These are phyloP conservation scores for Hirsutella minnesotensis DNA, from an alignment of 2,329 filamentous ascomycete species.

Conservation along the genomic window DNA sequence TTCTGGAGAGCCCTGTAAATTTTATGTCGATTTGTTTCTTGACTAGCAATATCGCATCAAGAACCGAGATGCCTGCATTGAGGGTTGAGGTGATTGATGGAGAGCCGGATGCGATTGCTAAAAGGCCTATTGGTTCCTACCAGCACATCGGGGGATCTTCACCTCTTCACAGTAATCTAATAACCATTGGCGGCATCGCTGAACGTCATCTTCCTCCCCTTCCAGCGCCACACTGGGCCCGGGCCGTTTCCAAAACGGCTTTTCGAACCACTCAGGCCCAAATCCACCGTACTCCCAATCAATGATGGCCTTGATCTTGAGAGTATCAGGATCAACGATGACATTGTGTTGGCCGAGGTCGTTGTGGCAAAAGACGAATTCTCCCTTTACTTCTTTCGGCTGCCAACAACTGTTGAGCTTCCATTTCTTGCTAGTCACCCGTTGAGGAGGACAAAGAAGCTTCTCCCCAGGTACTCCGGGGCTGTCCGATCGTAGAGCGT, in stretches of 20 bases:
- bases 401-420: constrained; percentile 6
- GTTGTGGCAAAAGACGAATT: constrained; percentile 9
- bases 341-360: constrained; percentile 7
- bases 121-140: too few relatives aligned
- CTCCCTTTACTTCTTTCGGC: constrained; percentile 1
- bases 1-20: too few relatives aligned
- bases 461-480: constrained; percentile 6
- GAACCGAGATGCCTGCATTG: too few relatives aligned
- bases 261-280: constrained; percentile 12
- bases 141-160: background rate
- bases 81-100: too few relatives aligned
- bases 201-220: constrained; percentile 4
- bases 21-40: too few relatives aligned
- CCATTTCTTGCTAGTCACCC: constrained; percentile 3
- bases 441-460: constrained; percentile 5
- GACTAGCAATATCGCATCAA: too few relatives aligned
- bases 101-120: too few relatives aligned
- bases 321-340: constrained; percentile 8
- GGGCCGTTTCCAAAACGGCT: constrained; percentile 6
- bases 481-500: constrained; percentile 2
- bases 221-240: constrained; percentile 6
- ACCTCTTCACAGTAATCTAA: constrained; percentile 3
- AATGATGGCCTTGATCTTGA: constrained; percentile 19
- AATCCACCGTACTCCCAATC: constrained; percentile 25
- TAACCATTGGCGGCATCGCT: constrained; percentile 4